phyloP scores from a whole-genome alignment of 371 early-diverging fungal genomes.

The Actinomortierella ambigua region DNA sequence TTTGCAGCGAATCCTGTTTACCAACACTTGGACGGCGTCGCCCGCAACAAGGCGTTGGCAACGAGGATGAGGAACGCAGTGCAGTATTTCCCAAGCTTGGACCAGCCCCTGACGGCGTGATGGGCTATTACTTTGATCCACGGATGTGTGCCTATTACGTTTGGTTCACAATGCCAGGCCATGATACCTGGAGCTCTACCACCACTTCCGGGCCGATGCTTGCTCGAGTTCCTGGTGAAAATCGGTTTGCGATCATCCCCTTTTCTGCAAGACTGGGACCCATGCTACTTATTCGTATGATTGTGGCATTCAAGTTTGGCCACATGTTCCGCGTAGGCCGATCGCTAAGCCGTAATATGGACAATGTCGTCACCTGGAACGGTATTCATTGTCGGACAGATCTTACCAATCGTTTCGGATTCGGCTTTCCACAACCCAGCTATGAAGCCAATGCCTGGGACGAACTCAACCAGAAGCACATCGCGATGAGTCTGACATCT shows the following conservation, averaged over 20 bases:
- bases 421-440: slow-evolving; percentile 32
- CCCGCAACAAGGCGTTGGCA: no score
- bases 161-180: slow-evolving; percentile 20
- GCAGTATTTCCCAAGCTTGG: slow-evolving; percentile 24
- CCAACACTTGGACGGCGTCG: no score
- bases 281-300: slow-evolving; percentile 31
- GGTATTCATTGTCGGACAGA: slow-evolving; percentile 33
- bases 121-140: slow-evolving; percentile 38
- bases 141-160: slow-evolving; percentile 33
- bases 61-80: slow-evolving; percentile 1
- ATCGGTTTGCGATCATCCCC: slow-evolving; percentile 25
- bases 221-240: slow-evolving; percentile 5
- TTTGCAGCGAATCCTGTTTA: slow-evolving; percentile 28
- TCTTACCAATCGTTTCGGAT: slow-evolving; percentile 13
- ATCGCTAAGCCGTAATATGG: slow-evolving; percentile 15
- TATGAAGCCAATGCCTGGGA: slow-evolving; percentile 35
- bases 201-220: background rate
- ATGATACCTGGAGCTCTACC: background rate
- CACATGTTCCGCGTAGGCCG: slow-evolving; percentile 34
- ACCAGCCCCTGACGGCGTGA: slow-evolving; percentile 30
- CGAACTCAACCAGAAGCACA: slow-evolving; percentile 33
- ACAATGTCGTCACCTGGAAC: slow-evolving; percentile 41
- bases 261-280: slow-evolving; percentile 37
- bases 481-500: slow-evolving; percentile 32
- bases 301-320: slow-evolving; percentile 32